Percentiles rank a stretch among this genome's conserved stretches.
Conservation (phyloP, 345 rosid species). For the Acer saccharum region DNA sequence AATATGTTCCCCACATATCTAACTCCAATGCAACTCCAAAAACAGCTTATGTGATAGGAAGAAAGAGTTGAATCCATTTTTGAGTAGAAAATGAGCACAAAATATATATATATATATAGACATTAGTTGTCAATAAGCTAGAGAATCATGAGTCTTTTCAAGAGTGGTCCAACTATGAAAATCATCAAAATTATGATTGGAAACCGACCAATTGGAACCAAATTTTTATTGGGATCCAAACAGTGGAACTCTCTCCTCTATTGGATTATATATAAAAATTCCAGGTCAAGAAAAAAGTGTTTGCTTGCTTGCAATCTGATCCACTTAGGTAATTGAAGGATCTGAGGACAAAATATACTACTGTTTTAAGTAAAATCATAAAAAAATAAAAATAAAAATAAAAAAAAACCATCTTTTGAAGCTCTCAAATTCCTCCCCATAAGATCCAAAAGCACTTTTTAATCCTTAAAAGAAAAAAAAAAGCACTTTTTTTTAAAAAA, state of each 20-base stretch:
- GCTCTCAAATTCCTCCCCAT: too few species aligned
- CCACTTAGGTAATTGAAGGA: conserved; percentile 12
- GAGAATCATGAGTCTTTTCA: conserved; percentile 30
- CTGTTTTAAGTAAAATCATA: background rate
- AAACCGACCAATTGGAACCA: conserved; percentile 27
- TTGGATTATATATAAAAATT: conserved; percentile 7
- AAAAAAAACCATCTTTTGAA: too few species aligned
- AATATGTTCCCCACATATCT: background rate
- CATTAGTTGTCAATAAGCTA: conserved; percentile 5
- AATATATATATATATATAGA: too few species aligned
- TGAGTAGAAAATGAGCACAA: background rate
- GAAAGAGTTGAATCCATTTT: background rate
- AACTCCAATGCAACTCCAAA: background rate
- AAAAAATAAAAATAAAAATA: too few species aligned
- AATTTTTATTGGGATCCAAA: conserved; percentile 23
- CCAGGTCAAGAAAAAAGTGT: conserved; percentile 5
- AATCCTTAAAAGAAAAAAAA: too few species aligned
- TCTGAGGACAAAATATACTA: conserved; percentile 13
- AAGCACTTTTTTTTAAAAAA: too few species aligned
- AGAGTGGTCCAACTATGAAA: conserved; percentile 15
- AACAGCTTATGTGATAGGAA: background rate
- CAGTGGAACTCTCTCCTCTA: conserved; percentile 2
- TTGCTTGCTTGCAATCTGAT: conserved; percentile 26
- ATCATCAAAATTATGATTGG: conserved; percentile 32
- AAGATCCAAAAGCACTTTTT: too few species aligned